Evolutionary conservation across 768 basidiomycete species (phyloP), one percentile per base, ranked within the genome.

Genomic region (Nidularia pulvinata): DNA sequence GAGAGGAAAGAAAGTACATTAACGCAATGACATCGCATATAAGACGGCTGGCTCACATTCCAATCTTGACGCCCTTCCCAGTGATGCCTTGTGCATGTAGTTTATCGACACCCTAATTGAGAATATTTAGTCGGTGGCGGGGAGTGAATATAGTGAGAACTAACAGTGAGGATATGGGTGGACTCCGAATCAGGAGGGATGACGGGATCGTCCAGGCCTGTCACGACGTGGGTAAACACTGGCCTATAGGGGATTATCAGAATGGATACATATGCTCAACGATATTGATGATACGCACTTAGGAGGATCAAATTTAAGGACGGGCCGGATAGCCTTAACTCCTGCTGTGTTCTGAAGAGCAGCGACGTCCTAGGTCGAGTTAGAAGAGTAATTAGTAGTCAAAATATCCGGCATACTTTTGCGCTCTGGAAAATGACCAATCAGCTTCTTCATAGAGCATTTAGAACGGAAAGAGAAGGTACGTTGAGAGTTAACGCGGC

Each of bases 51-150:
- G 57, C 80, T 64, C 53, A 83, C 82, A 89, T 82, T 55, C 79
- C 88, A 51, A 91, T 77, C 59, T 86, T 86, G 64, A 88, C 72
- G 2, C 87, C 87, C 39, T 76, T 76, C 10, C 89, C 88, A 30
- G 74, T 73, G 59, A 84, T 76, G 0, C 85, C 86, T 55, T 77
- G 61, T 5, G 83, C 83, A 61, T 89, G 87, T 16, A 87, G 73
- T 55, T 78, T 81, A 59, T 88, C 82, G 1, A 88, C 86, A 16
- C 84, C 82, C 81, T 84, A 50, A 25, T 33, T 42, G 10, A 46
- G 1, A 6, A 46, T 52, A 36, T 44, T 11, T 46, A 30, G 46
- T 51, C 36, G 13, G n/a, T 16, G 22, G 33, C 43, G 11, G n/a
- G 16, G 9, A 7, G 42, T n/a, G n/a, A 39, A 5, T 46, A 34